Percentiles rank a stretch among this genome's conserved stretches.
These are phyloP conservation scores for Pleodorina starrii DNA, from an alignment of 139 green algal species.

Conservation along the genomic window DNA sequence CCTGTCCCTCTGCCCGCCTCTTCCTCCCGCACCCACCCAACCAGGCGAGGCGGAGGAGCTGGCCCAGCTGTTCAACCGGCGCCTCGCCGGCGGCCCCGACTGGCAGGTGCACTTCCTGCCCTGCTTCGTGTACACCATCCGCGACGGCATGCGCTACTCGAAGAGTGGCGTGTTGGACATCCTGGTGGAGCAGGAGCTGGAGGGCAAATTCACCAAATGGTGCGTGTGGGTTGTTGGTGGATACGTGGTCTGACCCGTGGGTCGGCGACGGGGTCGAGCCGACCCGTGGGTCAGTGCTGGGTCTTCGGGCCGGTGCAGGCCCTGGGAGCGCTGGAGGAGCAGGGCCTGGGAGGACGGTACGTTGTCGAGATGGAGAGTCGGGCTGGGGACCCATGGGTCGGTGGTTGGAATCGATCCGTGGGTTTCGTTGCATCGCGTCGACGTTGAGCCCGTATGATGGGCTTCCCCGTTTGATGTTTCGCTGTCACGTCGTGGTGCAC, in stretches of 20 bases:
- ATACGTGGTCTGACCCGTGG: too few species aligned
- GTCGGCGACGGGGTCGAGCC: background rate
- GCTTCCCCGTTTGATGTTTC: too few species aligned
- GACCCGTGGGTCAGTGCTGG: background rate
- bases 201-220: slow-evolving; percentile 62
- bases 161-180: slow-evolving; percentile 9
- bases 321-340: background rate
- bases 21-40: too few species aligned
- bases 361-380: background rate
- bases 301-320: too few species aligned
- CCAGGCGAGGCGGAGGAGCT: slow-evolving; percentile 56
- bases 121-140: slow-evolving; percentile 49
- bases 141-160: slow-evolving; percentile 23
- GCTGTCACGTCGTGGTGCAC: background rate
- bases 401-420: background rate
- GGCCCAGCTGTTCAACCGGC: slow-evolving; percentile 54
- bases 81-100: background rate
- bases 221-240: background rate
- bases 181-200: slow-evolving; percentile 62
- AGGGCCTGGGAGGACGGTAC: background rate
- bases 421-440: too few species aligned
- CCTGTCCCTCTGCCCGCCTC: background rate
- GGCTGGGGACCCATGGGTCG: too few species aligned
- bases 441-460: too few species aligned
- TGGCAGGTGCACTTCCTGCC: slow-evolving; percentile 58